Conservation (phyloP, 345 rosid species). For the Salix exigua region DNA sequence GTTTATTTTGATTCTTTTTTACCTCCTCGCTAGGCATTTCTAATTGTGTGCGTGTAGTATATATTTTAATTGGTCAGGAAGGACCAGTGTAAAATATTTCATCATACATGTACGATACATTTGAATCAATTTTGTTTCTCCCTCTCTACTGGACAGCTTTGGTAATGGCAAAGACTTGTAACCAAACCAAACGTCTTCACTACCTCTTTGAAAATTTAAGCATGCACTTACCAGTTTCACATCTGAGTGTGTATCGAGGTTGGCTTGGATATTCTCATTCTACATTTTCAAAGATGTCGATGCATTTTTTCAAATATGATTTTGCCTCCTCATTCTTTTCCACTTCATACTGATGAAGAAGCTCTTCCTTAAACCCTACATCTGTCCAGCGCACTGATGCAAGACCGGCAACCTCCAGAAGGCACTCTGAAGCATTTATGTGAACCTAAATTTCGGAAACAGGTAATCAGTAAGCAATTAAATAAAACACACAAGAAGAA, state of each 20-base stretch:
- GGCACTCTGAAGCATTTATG: constrained; percentile 72
- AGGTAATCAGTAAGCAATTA: not conserved
- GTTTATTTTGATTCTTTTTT: no score
- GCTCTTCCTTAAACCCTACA: constrained; percentile 43
- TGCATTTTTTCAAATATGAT: constrained; percentile 57
- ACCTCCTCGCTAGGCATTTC: no score
- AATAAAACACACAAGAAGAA: constrained; percentile 1
- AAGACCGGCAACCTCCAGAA: constrained; percentile 47
- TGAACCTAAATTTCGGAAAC: constrained; percentile 51
- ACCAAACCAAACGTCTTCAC: no score
- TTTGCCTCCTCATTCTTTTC: constrained; percentile 80
- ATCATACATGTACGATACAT: no score
- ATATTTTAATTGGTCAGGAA: no score
- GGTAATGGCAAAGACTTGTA: no score
- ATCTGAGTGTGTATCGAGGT: not conserved
- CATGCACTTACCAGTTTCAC: not conserved
- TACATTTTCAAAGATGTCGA: constrained; percentile 44
- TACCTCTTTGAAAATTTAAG: no score
- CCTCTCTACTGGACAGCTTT: no score
- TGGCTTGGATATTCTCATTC: constrained; percentile 12
- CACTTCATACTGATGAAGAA: constrained; percentile 52
- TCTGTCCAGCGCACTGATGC: constrained; percentile 29
- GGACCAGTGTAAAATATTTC: no score
- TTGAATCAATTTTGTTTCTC: no score
- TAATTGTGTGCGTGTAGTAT: no score